Base-by-base conservation (phyloP, 148 eudicot species). In the Amaranthus cruentus region DNA sequence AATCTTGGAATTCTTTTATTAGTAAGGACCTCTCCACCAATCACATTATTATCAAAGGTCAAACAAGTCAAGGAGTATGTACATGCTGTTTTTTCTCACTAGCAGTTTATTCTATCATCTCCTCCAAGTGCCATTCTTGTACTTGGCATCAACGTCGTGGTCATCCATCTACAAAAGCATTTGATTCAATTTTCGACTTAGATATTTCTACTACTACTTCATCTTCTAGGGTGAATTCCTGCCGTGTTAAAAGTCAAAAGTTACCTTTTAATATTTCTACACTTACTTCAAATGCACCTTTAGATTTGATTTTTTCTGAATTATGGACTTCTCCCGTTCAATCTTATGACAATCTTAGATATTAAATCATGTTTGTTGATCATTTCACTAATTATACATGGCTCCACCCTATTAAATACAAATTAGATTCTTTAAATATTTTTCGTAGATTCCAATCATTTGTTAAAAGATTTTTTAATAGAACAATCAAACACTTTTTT, bases 201-300 rank as follows among this genome's bases (percentile, higher is more conserved):
- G 38, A 9, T 9, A 0, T 70, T 7, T 14, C 69, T 13, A n/a
- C 42, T 61, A 28, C 38, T 28, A 2, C 38, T 28, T 28, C 38
- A 28, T 28, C 38, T 28, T 28, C 49, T 14, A 28, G 9, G 18
- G 14, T 50, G 69, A 55, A 61, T 54, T n/a, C 75, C 7, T 77
- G 61, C 47, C 6, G 14, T 0, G 10, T 48, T 11, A 81, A 80
- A 72, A 65, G 49, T 8, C 79, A 76, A 14, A 76, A 76, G n/a
- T 48, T 66, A 4, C 67, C 76, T 0, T 80, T 80, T 58, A 6
- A 42, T 0, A n/a, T 14, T 4, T 71, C 77, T 13, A 66, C 73
- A 12, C 7, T 81, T 44, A 42, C 12, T 2, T 57, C 69, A 11
- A 14, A 68, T 6, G 5, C 15, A 5, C 77, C 80, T 3, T 49